Percentiles rank a stretch among this genome's conserved stretches.
phyloP scores from a whole-genome alignment of 257 asterid genomes.

The Solanum bulbocastanum region DNA sequence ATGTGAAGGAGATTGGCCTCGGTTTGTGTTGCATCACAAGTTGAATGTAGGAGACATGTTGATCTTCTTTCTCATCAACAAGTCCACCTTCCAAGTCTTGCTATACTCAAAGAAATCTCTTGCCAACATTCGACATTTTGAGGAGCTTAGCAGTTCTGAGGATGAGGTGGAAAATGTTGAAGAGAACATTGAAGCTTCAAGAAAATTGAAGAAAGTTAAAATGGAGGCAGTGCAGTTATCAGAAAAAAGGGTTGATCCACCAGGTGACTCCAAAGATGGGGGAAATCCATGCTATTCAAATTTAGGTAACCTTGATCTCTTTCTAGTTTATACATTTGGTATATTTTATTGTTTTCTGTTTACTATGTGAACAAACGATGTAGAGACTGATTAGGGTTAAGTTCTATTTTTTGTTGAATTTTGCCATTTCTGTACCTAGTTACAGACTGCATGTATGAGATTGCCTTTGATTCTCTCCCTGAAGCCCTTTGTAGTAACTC shows the following conservation, averaged over 20 bases:
- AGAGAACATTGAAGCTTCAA: background rate
- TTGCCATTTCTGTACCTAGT: background rate
- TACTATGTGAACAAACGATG: background rate
- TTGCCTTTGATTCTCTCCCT: constrained; percentile 5
- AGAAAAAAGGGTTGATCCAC: background rate
- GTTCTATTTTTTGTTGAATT: background rate
- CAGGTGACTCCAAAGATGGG: background rate
- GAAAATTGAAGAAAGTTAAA: background rate
- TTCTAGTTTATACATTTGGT: background rate
- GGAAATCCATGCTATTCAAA: background rate
- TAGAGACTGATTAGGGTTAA: background rate
- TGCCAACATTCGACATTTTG: background rate
- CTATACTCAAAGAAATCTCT: background rate
- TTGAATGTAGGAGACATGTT: background rate
- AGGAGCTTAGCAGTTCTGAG: background rate
- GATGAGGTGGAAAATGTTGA: background rate
- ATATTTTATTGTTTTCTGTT: background rate
- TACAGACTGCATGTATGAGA: background rate
- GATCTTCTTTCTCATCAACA: background rate
- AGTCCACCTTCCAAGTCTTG: background rate
- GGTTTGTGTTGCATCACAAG: background rate
- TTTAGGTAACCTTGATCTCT: background rate
- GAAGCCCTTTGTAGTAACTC: background rate
- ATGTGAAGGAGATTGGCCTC: background rate
- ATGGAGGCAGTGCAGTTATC: background rate